A percentile compares a stretch with the other conserved stretches of the same genome.
Conservation (phyloP, 768 basidiomycete genomes). For the Hirschioporus abietinus region DNA sequence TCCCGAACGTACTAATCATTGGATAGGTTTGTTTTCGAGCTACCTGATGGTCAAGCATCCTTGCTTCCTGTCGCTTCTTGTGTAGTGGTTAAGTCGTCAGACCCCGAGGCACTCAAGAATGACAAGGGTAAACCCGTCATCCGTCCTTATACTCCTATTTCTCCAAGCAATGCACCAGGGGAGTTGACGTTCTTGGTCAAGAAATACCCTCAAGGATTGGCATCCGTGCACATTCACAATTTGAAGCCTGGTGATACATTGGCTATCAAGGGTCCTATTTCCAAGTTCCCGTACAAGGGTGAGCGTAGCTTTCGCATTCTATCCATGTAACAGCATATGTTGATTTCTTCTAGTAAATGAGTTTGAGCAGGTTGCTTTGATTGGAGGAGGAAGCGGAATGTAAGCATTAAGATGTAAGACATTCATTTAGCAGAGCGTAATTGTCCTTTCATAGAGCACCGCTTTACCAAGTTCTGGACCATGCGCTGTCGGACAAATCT, state of each 20-base stretch:
- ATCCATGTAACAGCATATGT: conserved; percentile 4
- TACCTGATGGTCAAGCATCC: conserved; percentile 73
- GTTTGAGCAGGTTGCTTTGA: conserved; percentile 79
- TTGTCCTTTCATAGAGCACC: conserved; percentile 51
- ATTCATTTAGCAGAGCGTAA: conserved; percentile 7
- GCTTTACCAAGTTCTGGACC: conserved; percentile 73
- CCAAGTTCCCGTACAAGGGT: conserved; percentile 86
- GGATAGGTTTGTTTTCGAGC: conserved; percentile 68
- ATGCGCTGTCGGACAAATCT: conserved; percentile 62
- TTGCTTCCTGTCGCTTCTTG: conserved; percentile 76
- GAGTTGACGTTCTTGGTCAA: conserved; percentile 82
- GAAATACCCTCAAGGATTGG: conserved; percentile 74
- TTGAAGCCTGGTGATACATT: conserved; percentile 82
- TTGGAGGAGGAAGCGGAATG: conserved; percentile 95
- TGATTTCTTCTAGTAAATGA: conserved; percentile 55
- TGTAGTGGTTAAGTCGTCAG: conserved; percentile 70
- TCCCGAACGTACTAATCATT: conserved; percentile 5
- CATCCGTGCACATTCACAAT: conserved; percentile 76
- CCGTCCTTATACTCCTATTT: conserved; percentile 92
- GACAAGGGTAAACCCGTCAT: conserved; percentile 83
- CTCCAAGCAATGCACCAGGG: conserved; percentile 66
- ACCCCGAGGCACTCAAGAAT: conserved; percentile 58
- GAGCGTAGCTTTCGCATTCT: conserved; percentile 13
- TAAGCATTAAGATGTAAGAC: conserved; percentile 28
- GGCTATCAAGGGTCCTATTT: conserved; percentile 85